These are phyloP conservation scores for Platanthera zijinensis DNA, from an alignment of 106 monocot genomes.

Conservation along the genomic window DNA sequence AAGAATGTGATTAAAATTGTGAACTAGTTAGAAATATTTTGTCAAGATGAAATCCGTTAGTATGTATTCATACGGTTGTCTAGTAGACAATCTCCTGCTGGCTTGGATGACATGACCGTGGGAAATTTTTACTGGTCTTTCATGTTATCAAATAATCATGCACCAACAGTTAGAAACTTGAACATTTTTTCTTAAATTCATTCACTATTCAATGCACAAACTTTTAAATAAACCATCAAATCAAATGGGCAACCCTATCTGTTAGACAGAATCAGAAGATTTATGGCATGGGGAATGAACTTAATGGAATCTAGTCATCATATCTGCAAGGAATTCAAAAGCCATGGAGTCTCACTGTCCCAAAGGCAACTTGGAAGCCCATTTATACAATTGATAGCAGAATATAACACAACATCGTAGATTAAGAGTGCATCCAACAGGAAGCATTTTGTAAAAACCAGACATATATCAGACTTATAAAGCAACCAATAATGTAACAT, in stretches of 20 bases:
- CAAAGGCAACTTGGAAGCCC: not conserved
- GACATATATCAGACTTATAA: not conserved
- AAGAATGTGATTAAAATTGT: not conserved
- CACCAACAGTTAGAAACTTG: not conserved
- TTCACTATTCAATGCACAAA: not conserved
- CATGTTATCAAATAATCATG: no score
- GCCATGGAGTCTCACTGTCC: not conserved
- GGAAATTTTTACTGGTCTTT: not conserved
- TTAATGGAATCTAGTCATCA: not conserved
- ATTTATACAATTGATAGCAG: not conserved
- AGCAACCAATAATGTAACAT: not conserved
- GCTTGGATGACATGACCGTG: not conserved
- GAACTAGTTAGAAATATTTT: not conserved
- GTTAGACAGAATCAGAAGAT: not conserved
- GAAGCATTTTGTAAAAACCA: not conserved
- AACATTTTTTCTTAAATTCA: not conserved
- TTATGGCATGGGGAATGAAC: not conserved
- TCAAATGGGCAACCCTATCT: not conserved
- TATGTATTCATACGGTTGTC: no score
- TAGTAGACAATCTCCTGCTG: not conserved
- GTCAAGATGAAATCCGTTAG: not conserved
- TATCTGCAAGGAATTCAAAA: not conserved
- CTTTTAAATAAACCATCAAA: not conserved
- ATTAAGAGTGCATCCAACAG: not conserved
- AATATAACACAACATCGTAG: not conserved